Base-by-base conservation (phyloP, 306 rosid genomes). In the Pyrus betulifolia region DNA sequence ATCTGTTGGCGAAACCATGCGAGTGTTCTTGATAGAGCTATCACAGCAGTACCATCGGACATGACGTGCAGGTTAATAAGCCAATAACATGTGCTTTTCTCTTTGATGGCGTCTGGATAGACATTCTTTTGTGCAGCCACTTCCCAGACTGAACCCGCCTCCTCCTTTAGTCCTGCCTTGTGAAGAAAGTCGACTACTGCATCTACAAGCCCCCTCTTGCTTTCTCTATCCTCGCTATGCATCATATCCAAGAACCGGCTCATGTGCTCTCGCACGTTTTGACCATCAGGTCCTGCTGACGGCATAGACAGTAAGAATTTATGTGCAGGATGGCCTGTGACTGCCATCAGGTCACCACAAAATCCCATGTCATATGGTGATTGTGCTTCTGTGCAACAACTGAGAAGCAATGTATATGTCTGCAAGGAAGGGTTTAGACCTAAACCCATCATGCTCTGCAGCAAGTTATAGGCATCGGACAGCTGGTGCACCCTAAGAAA, bases 141-240 rank as follows among this genome's bases (percentile, higher is more conserved):
- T 84, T 94, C 98, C 98, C 97, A 94, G 55, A 94, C 94, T 1
- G 93, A 94, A 35, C 98, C 95, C 3, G 98, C 98, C 87, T 94
- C 98, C 80, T 94, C 98, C 85, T 94, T 94, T 35, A 94, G 95
- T 80, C 98, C 98, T 5, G 97, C 87, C 81, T 94, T 94, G 83
- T 94, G 95, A 83, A 94, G 96, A 80, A 94, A 94, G 84, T 94
- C 97, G 52, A 94, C 98, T 76, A 94, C 96, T 63, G 98, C 97
- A 82, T 94, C 98, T n/a, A 94, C 91, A 8, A 94, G 94, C 27
- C 97, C 98, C 82, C 98, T 83, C 88, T 94, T 94, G 63, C 98
- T 91, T 79, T 94, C 97, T 74, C 96, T 89, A 78, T 94, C 95
- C 86, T 94, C 98, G 0, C 93, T 84, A 78, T 91, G 97, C 95